A percentile compares a stretch with the other conserved stretches of the same genome.
These are phyloP conservation scores for Phalaenopsis aphrodite DNA, from an alignment of 106 monocot genomes.

Conservation along the genomic window DNA sequence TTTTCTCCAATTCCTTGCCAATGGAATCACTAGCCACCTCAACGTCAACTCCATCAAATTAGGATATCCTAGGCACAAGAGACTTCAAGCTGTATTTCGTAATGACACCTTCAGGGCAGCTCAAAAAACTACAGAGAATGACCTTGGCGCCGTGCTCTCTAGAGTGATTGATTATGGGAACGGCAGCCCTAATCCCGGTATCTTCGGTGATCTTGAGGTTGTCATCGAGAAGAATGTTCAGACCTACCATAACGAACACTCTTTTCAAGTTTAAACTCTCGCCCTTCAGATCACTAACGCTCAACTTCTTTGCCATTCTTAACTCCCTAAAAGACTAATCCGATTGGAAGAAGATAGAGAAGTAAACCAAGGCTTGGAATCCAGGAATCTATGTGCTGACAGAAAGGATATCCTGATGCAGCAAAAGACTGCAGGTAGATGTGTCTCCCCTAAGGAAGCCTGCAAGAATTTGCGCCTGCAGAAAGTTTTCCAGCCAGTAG, in stretches of 20 bases:
- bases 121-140: conserved; percentile 44
- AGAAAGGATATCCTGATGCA: too few relatives aligned
- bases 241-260: conserved; percentile 42
- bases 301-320: conserved; percentile 39
- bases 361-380: too few relatives aligned
- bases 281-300: conserved; percentile 30
- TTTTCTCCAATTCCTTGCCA: conserved; percentile 77
- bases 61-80: conserved; percentile 72
- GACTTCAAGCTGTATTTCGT: conserved; percentile 93
- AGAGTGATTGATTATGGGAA: conserved; percentile 62
- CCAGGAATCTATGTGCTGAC: too few relatives aligned
- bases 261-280: conserved; percentile 32
- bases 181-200: conserved; percentile 52
- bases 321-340: neutral
- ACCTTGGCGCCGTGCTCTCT: conserved; percentile 35
- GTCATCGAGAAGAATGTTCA: conserved; percentile 42
- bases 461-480: too few relatives aligned
- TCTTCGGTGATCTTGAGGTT: conserved; percentile 62
- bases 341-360: neutral
- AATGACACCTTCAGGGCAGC: conserved; percentile 80
- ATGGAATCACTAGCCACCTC: conserved; percentile 70
- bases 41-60: conserved; percentile 67
- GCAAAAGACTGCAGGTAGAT: too few relatives aligned
- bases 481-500: too few relatives aligned
- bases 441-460: too few relatives aligned